phyloP scores from a whole-genome alignment of 1,139 yeast genomes.

The Hemisphaericaspora xylanilytica region DNA sequence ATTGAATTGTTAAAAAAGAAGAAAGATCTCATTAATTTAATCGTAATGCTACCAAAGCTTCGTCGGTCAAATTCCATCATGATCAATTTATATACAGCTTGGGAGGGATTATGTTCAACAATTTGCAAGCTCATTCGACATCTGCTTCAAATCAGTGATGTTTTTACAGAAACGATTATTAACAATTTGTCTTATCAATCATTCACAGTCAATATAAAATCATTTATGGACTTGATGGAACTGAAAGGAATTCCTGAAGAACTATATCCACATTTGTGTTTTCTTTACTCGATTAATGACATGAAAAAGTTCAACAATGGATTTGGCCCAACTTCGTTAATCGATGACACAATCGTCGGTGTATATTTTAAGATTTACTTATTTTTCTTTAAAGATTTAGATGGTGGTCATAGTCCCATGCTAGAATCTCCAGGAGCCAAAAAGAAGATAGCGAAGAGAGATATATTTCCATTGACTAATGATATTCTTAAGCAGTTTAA shows the following conservation, averaged over 20 bases:
- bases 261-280: conserved; percentile 34
- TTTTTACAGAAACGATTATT: conserved; percentile 56
- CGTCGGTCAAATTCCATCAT: conserved; percentile 76
- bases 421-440: conserved; percentile 34
- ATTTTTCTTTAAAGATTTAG: conserved; percentile 15
- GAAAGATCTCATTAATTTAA: conserved; percentile 58
- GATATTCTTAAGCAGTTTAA: conserved; percentile 33
- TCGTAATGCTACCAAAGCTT: conserved; percentile 63
- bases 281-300: conserved; percentile 57
- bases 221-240: conserved; percentile 29
- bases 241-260: conserved; percentile 29
- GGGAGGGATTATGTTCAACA: conserved; percentile 59
- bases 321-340: conserved; percentile 73
- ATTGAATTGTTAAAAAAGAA: conserved; percentile 54
- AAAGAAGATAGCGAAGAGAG: conserved; percentile 45
- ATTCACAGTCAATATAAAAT: conserved; percentile 42
- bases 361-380: conserved; percentile 53
- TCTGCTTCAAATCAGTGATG: conserved; percentile 43
- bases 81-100: conserved; percentile 57
- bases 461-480: conserved; percentile 41
- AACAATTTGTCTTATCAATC: conserved; percentile 45
- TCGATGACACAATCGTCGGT: conserved; percentile 72
- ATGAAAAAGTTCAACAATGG: conserved; percentile 76
- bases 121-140: conserved; percentile 50
- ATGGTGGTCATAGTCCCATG: conserved; percentile 3